Base-by-base conservation (phyloP, 169 alveolate genomes). In the Plasmodium fragile region DNA sequence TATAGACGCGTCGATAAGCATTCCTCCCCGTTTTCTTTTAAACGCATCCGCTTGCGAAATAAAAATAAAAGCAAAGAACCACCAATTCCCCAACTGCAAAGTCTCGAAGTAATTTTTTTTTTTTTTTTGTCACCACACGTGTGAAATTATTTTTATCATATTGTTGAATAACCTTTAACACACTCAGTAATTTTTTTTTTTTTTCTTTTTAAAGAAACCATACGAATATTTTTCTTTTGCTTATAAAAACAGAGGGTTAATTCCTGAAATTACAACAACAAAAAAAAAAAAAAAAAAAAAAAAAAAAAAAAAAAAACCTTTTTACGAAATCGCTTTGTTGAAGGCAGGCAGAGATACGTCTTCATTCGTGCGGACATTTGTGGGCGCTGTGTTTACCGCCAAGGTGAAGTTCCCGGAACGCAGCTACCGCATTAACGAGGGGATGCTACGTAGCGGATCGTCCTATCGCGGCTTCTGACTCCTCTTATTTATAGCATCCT, bases 201-300 rank as follows among this genome's bases (percentile, higher is more conserved):
- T 49, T 10, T 49, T 49, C 3, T 49, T 49, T 49, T 49, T 13
- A 49, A 49, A 49, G 22, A 49, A 49, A 49, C 59, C 5, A 49
- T 49, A 18, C 59, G 22, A 49, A 49, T 49, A 1, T 3, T 49
- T 49, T 49, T 49, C 59, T 49, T 2, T 49, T 49, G 59, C 59
- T 13, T 49, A 13, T 49, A 13, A 70, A 34, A 70, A 70, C 22
- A n/a, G n/a, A 70, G 41, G n/a, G 43, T 32, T 30, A 4, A 70
- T 32, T 32, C 79, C 79, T 11, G 39, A 70, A 70, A 70, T 30
- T 32, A n/a, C n/a, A 70, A 70, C 36, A 70, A 70, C 16, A 70
- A 70, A 70, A 70, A 70, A 70, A 70, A 70, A 70, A 70, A 28
- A 70, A 65, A n/a, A n/a, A n/a, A n/a, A n/a, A n/a, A n/a, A 70